Percentiles rank a stretch among this genome's conserved stretches.
Conservation (phyloP, 768 basidiomycete species). For the Mycena indigotica region DNA sequence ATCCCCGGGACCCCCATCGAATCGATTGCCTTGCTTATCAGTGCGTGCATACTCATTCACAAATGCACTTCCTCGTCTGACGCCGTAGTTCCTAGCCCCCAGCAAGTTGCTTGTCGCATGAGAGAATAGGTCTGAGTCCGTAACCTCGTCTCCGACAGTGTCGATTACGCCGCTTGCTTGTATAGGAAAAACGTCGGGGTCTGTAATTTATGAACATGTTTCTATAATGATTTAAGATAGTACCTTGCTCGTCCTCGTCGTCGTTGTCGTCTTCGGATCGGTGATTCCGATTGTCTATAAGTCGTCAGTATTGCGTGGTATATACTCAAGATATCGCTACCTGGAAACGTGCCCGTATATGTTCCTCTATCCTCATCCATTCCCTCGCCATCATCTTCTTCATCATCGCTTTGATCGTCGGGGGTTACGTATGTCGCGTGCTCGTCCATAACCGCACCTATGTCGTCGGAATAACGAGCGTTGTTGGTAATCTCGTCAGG, state of each 20-base stretch:
- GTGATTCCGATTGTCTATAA: background rate
- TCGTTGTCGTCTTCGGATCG: background rate
- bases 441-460: background rate
- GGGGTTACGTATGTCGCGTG: background rate
- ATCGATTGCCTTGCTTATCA: constrained; percentile 8
- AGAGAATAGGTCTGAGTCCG: background rate
- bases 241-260: background rate
- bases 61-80: constrained; percentile 8
- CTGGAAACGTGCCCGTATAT: too few species aligned
- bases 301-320: background rate
- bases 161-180: background rate
- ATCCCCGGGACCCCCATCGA: constrained; percentile 25
- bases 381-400: too few species aligned
- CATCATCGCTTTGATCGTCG: background rate
- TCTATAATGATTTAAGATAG: background rate
- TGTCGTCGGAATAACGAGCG: background rate
- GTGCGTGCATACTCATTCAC: constrained; percentile 33
- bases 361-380: too few species aligned
- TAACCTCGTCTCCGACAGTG: background rate
- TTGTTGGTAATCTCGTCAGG: background rate
- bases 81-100: background rate
- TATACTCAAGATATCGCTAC: too few species aligned
- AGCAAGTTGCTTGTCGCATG: too few species aligned
- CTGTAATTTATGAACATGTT: background rate
- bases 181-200: background rate